Base-by-base conservation (phyloP, 192 early-diverging fungal genomes). In the Backusella morwellensis region DNA sequence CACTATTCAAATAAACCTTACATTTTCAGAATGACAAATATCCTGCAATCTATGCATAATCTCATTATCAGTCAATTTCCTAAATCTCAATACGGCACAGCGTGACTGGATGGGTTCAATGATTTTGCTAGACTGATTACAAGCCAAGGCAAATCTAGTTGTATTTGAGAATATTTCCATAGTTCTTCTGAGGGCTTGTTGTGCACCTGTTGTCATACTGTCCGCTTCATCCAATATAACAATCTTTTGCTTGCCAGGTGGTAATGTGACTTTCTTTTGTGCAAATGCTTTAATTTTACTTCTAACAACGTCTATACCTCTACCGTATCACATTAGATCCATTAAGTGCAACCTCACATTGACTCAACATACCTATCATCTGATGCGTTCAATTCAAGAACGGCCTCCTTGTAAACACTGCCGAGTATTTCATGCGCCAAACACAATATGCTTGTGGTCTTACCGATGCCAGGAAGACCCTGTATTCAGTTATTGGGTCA, bases 191-290 rank as follows among this genome's bases (percentile, higher is more conserved):
- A 99, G 89, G 36, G 98, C 98, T 82, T 99, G 97, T 79, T 99
- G 98, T 7, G 98, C 98, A 26, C 93, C 95, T 36, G 92, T 85
- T 11, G 97, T 98, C 98, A 99, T 98, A 81, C 95, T 97, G 82
- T 99, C 98, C n/a, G 96, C 98, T 86, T 99, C 98, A 82, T 99
- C 98, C 71, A 99, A 84, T 82, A 99, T 98, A 50, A 99, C 86
- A 77, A 96, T 89, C 83, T 96, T 96, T 81, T 94, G 93, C 52
- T 92, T 81, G 70, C 95, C 95, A 19, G 94, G 81, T 6, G 96
- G 95, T 47, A 99, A 83, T 1, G 96, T 98, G 17, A 99, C 96
- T 75, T 98, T 99, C 75, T 96, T 98, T 78, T 99, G 96, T 11
- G 98, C 98, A 92, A 99, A 99, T 85, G 94, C 92, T 80, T 99